phyloP scores from a whole-genome alignment of 805 yeast genomes.

The Huiozyma sinensis region DNA sequence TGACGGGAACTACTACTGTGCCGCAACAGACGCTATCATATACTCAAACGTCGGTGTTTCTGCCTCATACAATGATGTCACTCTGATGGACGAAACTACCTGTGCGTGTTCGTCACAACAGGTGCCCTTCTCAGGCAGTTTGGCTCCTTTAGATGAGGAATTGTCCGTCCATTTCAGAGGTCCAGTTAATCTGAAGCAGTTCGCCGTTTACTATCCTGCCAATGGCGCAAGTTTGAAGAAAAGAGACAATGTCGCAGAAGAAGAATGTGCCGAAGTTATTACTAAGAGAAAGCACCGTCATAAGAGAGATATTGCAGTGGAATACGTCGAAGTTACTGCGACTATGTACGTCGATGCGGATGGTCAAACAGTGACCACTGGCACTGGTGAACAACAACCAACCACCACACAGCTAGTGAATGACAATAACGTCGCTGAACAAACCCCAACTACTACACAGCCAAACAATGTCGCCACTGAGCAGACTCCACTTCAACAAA shows the following conservation, averaged over 20 bases:
- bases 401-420: constrained; percentile 31
- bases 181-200: constrained; percentile 50
- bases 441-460: constrained; percentile 10
- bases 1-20: constrained; percentile 80
- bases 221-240: constrained; percentile 35
- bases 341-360: constrained; percentile 57
- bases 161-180: constrained; percentile 74
- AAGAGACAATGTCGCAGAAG: constrained; percentile 31
- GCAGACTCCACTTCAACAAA: constrained; percentile 3
- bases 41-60: constrained; percentile 73
- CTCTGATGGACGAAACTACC: constrained; percentile 58
- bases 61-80: constrained; percentile 74
- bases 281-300: constrained; percentile 33
- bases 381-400: constrained; percentile 46
- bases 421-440: constrained; percentile 10
- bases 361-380: constrained; percentile 34
- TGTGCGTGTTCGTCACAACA: constrained; percentile 61
- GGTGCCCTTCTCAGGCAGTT: constrained; percentile 47
- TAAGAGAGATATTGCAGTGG: constrained; percentile 52
- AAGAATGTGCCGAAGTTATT: constrained; percentile 6
- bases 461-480: constrained; percentile 4
- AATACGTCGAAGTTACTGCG: constrained; percentile 62
- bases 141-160: constrained; percentile 58
- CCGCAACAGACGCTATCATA: constrained; percentile 51
- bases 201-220: constrained; percentile 80